These are phyloP conservation scores for Beauveria bassiana DNA, from an alignment of 2,329 filamentous ascomycete genomes.

Conservation along the genomic window DNA sequence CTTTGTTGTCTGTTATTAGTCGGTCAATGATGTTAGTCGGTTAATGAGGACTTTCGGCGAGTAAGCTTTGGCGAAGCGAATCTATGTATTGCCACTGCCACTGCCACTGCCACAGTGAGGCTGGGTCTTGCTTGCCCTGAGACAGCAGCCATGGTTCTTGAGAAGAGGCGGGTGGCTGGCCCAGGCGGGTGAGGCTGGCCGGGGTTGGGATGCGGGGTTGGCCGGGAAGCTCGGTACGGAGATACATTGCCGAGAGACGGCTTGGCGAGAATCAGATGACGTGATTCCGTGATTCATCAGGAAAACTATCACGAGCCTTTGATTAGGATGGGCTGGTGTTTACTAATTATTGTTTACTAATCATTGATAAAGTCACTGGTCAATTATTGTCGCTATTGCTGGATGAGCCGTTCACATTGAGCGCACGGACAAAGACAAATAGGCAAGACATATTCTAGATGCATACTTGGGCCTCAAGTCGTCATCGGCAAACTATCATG, in stretches of 20 bases:
- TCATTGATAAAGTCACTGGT: too few species aligned
- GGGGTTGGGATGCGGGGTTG: constrained; percentile 1
- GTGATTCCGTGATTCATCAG: not conserved
- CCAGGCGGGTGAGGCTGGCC: not conserved
- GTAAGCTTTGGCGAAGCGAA: too few species aligned
- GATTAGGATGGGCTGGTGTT: too few species aligned
- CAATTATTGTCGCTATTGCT: too few species aligned
- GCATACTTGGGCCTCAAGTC: too few species aligned
- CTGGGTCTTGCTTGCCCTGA: not conserved
- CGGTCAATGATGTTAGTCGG: too few species aligned
- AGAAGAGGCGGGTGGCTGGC: not conserved
- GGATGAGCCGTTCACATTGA: too few species aligned
- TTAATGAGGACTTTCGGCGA: too few species aligned
- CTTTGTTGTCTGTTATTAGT: not conserved
- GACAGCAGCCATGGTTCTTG: not conserved
- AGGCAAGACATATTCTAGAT: too few species aligned
- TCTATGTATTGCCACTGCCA: not conserved
- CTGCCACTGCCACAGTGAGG: not conserved
- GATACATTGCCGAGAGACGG: not conserved
- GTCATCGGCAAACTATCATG: too few species aligned
- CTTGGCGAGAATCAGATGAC: not conserved
- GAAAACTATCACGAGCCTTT: not conserved
- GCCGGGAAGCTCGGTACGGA: not conserved
- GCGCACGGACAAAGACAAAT: too few species aligned
- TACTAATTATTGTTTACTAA: too few species aligned